Conservation (phyloP, 805 yeast species). For the Metschnikowia colocasiae region DNA sequence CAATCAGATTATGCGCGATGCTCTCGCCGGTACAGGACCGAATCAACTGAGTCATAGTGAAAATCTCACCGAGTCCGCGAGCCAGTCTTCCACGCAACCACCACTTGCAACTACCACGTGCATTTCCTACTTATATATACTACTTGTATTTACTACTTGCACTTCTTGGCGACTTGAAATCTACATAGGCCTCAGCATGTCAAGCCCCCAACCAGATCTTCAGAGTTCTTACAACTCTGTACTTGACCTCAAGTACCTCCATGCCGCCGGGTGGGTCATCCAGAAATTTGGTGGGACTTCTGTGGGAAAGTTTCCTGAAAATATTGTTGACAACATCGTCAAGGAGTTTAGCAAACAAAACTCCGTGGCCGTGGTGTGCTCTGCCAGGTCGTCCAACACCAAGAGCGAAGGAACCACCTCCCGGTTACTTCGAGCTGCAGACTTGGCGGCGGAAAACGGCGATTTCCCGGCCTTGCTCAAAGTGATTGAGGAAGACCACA, state of each 20-base stretch:
- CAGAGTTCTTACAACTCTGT: slow-evolving; percentile 39
- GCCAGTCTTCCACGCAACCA: neutral
- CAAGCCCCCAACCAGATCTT: slow-evolving; percentile 17
- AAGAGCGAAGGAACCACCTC: slow-evolving; percentile 96
- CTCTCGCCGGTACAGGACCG: slow-evolving; percentile 6
- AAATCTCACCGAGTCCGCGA: slow-evolving; percentile 1
- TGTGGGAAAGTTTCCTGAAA: slow-evolving; percentile 88
- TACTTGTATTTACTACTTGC: neutral
- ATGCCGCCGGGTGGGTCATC: slow-evolving; percentile 41
- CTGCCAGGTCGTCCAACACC: slow-evolving; percentile 88
- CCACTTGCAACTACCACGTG: neutral
- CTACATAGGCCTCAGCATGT: slow-evolving; percentile 6
- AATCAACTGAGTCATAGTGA: slow-evolving; percentile 3
- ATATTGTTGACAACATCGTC: slow-evolving; percentile 82
- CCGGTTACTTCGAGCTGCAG: slow-evolving; percentile 79
- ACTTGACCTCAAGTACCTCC: slow-evolving; percentile 30
- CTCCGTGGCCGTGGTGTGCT: slow-evolving; percentile 90
- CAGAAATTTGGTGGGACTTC: slow-evolving; percentile 98
- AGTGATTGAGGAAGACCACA: slow-evolving; percentile 75
- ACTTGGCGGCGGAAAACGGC: slow-evolving; percentile 58
- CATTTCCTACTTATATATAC: no score
- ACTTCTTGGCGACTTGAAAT: neutral
- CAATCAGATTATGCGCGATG: slow-evolving; percentile 4
- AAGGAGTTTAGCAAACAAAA: slow-evolving; percentile 55
- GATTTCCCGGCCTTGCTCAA: slow-evolving; percentile 58